These are phyloP conservation scores for Acanthamoeba healyi DNA, from an alignment of 208 protist genomes.

Conservation along the genomic window DNA sequence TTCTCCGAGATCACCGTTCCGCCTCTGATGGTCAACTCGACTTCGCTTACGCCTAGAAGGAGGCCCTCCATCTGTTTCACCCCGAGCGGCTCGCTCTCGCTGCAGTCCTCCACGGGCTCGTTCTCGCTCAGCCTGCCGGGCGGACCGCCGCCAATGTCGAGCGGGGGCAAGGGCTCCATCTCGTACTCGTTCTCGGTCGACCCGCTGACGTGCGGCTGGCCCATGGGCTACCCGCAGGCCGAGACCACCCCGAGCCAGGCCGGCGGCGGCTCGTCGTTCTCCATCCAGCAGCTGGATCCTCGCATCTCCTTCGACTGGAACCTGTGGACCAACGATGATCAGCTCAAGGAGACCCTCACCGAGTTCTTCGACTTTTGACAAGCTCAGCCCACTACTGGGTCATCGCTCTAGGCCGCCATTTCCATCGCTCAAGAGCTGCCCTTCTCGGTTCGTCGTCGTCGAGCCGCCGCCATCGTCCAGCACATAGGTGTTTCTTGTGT, in stretches of 20 bases:
- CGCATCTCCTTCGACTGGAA: conserved; percentile 67
- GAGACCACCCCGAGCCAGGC: conserved; percentile 17
- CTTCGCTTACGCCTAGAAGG: not conserved
- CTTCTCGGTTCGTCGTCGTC: too few species aligned
- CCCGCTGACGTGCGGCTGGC: not conserved
- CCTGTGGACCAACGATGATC: conserved; percentile 48
- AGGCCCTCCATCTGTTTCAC: conserved; percentile 15
- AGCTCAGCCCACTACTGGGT: not conserved
- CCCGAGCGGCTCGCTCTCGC: conserved; percentile 43
- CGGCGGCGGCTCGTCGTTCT: not conserved
- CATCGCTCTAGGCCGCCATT: not conserved
- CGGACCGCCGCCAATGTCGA: not conserved
- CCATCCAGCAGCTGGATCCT: not conserved
- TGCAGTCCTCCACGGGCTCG: conserved; percentile 23
- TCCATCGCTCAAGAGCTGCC: too few species aligned
- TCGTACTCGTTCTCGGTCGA: conserved; percentile 36
- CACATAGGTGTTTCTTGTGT: too few species aligned
- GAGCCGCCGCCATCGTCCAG: too few species aligned
- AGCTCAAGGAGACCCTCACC: conserved; percentile 52
- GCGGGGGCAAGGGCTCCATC: not conserved
- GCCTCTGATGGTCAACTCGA: not conserved
- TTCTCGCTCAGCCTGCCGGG: conserved; percentile 62
- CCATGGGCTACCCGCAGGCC: conserved; percentile 17
- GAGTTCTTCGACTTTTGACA: conserved; percentile 53
- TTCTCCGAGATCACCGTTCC: not conserved